These are phyloP conservation scores for Linnemannia elongata DNA, from an alignment of 192 early-diverging fungal species.

Conservation along the genomic window DNA sequence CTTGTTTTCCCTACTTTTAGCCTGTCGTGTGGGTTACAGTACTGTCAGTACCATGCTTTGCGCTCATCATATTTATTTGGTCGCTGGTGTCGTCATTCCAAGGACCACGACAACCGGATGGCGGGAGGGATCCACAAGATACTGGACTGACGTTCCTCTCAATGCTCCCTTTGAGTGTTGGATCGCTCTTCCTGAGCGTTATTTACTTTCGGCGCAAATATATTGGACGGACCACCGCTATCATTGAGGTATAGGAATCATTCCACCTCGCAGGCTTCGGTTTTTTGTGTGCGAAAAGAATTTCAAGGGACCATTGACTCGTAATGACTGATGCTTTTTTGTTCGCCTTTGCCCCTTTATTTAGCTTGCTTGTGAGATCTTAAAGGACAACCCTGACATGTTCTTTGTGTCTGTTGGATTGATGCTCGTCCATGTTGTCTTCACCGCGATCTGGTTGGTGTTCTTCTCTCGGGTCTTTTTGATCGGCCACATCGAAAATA, in stretches of 20 bases:
- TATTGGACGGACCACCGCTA: constrained; percentile 64
- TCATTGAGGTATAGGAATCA: constrained; percentile 61
- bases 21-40: constrained; percentile 67
- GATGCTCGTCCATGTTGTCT: constrained; percentile 68
- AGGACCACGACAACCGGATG: constrained; percentile 46
- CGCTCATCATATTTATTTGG: constrained; percentile 66
- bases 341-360: constrained; percentile 6
- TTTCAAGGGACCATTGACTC: neutral
- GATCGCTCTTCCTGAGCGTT: constrained; percentile 53
- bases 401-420: constrained; percentile 72
- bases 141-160: constrained; percentile 63
- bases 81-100: constrained; percentile 62
- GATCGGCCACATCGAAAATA: constrained; percentile 57
- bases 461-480: constrained; percentile 78
- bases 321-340: neutral
- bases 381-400: constrained; percentile 78
- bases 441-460: constrained; percentile 75
- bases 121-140: constrained; percentile 57
- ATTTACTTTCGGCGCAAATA: constrained; percentile 56
- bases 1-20: constrained; percentile 11
- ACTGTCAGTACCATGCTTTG: constrained; percentile 57
- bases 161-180: constrained; percentile 62
- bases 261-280: neutral
- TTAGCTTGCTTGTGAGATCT: constrained; percentile 79
- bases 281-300: neutral